Evolutionary conservation across 1,284 basidiomycete genomes (phyloP), one percentile per base, ranked within the genome.

Genomic region (Boletellus dicymbophilus): DNA sequence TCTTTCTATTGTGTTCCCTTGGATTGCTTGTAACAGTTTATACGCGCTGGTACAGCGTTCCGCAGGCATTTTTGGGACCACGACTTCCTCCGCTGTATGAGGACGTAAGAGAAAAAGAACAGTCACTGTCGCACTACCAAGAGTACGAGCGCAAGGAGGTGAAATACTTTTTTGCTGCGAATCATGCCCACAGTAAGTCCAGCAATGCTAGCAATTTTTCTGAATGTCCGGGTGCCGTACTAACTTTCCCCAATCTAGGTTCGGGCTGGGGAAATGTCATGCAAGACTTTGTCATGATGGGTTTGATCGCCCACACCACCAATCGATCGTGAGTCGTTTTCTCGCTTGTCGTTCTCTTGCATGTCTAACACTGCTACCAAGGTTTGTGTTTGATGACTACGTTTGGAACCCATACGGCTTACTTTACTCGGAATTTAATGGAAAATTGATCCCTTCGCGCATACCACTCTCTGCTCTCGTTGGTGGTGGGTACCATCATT

Each of bases 241-340:
- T 8, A n/a, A 37, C 30, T 43, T n/a, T 33, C n/a, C 20, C 12
- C 37, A 44, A 23, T 45, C 13, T 37, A 72, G 73, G 60, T 37
- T 70, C 68, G 1, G 73, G 71, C 5, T 75, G 70, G 72, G 73
- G 67, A 0, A 76, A 75, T 36, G 62, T 74, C 4, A 71, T 76
- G 67, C 72, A 75, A 51, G 73, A 76, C 44, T 58, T 65, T 49
- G 56, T 73, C 21, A 58, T 75, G 59, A 68, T 60, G 50, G 58
- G 53, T 26, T 53, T 69, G 22, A 58, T 74, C 10, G 69, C 68
- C 0, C 63, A 73, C 48, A 42, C 55, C 6, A 52, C 61, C 7
- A 62, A 65, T 43, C 59, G 68, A 49, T 65, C 69, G 70, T 74
- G 48, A 60, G 72, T 63, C n/a, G n/a, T 41, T 28, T 27, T 37